Percentiles rank a stretch among this genome's conserved stretches.
Conservation (phyloP, 2,329 filamentous ascomycete species). For the Calonectria montana region DNA sequence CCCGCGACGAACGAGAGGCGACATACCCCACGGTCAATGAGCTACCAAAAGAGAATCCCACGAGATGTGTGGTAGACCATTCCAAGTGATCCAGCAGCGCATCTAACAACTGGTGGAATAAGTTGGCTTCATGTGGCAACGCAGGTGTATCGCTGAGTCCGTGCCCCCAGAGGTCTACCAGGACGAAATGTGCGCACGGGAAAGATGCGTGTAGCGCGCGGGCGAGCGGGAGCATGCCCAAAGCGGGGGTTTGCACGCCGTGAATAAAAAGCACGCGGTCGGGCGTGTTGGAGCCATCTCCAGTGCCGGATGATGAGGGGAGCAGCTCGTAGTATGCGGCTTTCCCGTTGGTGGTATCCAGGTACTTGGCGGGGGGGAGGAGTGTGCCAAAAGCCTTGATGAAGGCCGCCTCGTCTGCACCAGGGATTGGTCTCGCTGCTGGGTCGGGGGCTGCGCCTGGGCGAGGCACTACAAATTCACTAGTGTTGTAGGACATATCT, state of each 20-base stretch:
- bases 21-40: constrained; percentile 53
- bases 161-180: constrained; percentile 65
- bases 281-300: background rate
- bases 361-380: constrained; percentile 51
- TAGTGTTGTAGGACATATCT: background rate
- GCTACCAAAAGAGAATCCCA: constrained; percentile 64
- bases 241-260: constrained; percentile 62
- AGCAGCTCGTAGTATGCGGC: constrained; percentile 54
- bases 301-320: constrained; percentile 18
- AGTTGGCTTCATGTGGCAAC: constrained; percentile 49
- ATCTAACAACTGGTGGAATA: constrained; percentile 58
- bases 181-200: constrained; percentile 52
- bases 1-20: constrained; percentile 38
- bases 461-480: constrained; percentile 1
- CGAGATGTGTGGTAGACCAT: constrained; percentile 57
- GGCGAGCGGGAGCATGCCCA: constrained; percentile 59
- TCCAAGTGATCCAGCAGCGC: constrained; percentile 51
- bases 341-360: constrained; percentile 47
- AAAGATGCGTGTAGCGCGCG: constrained; percentile 47
- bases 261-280: constrained; percentile 58
- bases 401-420: constrained; percentile 51
- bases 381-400: constrained; percentile 50
- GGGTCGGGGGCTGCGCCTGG: background rate
- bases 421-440: constrained; percentile 42
- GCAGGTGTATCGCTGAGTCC: constrained; percentile 62